These are phyloP conservation scores for Amphicarpaea edgeworthii DNA, from an alignment of 306 rosid genomes.

Conservation along the genomic window DNA sequence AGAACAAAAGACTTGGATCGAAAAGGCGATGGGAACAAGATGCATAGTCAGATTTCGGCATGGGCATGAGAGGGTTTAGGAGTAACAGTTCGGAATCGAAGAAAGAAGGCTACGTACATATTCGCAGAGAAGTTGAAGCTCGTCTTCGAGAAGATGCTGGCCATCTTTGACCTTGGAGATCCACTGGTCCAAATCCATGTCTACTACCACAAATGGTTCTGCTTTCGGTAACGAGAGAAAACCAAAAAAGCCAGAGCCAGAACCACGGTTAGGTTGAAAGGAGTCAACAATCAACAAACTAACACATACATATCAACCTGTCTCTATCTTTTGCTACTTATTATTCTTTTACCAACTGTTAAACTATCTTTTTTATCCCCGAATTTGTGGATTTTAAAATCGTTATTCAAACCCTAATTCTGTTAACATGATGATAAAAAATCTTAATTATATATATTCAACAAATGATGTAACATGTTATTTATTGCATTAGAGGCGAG, in stretches of 20 bases:
- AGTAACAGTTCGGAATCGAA: not conserved
- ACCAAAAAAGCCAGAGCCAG: not conserved
- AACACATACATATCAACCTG: not conserved
- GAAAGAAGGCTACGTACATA: conserved; percentile 63
- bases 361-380: too few species aligned
- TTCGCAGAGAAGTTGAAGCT: conserved; percentile 93
- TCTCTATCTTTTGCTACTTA: not conserved
- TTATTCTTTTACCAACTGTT: too few species aligned
- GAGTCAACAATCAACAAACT: conserved; percentile 3
- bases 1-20: not conserved
- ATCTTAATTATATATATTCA: too few species aligned
- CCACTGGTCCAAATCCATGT: conserved; percentile 95
- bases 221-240: not conserved
- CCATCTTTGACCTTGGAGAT: conserved; percentile 91
- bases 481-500: too few species aligned
- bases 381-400: too few species aligned
- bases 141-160: conserved; percentile 87
- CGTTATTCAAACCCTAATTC: too few species aligned
- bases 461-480: too few species aligned
- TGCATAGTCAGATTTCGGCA: not conserved
- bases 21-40: not conserved
- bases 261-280: not conserved
- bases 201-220: not conserved
- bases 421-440: too few species aligned
- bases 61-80: not conserved